These are phyloP conservation scores for Anisogramma anomala DNA, from an alignment of 2,329 filamentous ascomycete species.

Conservation along the genomic window DNA sequence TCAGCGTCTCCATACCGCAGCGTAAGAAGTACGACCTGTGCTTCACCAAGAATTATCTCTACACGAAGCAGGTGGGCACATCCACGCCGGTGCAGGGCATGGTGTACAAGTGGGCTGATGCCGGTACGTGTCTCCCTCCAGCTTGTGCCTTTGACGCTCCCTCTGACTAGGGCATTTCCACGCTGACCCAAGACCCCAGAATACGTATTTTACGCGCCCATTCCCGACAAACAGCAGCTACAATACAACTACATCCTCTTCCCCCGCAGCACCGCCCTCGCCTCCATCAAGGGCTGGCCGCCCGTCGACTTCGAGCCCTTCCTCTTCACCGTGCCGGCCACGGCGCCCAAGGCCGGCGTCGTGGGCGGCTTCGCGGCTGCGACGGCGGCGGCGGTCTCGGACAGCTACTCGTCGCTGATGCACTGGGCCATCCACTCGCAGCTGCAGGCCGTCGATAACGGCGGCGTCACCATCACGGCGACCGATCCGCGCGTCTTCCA, in stretches of 20 bases:
- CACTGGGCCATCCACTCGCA: conserved; percentile 47
- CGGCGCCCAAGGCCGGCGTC: conserved; percentile 48
- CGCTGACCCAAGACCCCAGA: too few relatives aligned
- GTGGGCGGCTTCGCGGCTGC: conserved; percentile 39
- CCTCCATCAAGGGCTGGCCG: conserved; percentile 22
- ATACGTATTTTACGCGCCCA: conserved; percentile 50
- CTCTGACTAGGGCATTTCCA: too few relatives aligned
- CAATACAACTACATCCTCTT: conserved; percentile 57
- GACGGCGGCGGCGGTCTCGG: conserved; percentile 42
- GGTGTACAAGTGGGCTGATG: conserved; percentile 48
- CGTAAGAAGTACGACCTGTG: conserved; percentile 57
- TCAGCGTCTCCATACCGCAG: conserved; percentile 55
- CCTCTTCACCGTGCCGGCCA: conserved; percentile 51
- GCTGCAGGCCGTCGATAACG: conserved; percentile 37
- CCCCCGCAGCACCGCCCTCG: conserved; percentile 38
- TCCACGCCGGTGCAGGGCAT: conserved; percentile 41
- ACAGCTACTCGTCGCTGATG: conserved; percentile 47
- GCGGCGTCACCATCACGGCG: conserved; percentile 34
- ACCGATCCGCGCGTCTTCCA: conserved; percentile 47
- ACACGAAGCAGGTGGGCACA: conserved; percentile 42
- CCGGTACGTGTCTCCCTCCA: conserved; percentile 40
- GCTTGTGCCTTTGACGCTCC: too few relatives aligned
- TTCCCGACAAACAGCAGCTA: conserved; percentile 53
- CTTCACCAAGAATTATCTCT: conserved; percentile 48
- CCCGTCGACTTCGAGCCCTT: conserved; percentile 40